Evolutionary conservation across 23 red algal species (phyloP), one percentile per base, ranked within the genome.

Genomic region (Cyanidiococcus yangmingshanensis): DNA sequence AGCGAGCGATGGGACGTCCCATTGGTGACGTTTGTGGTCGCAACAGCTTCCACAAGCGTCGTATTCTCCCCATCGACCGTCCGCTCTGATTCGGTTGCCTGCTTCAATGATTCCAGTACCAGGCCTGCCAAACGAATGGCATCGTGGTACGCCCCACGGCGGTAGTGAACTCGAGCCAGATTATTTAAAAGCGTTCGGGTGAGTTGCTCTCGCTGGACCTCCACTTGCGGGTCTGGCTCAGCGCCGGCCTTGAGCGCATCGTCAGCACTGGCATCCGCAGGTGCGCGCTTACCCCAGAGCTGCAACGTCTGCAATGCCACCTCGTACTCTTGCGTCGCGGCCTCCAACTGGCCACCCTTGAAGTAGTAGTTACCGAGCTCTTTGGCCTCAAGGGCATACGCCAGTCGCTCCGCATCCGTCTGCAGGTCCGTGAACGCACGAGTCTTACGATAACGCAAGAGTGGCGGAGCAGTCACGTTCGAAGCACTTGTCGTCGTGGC

Each of bases 331-430:
- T 71, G 63, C 27, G 32, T 12, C 16, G 63, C 63, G 7, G 63
- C 63, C 32, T 71, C 63, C 63, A 25, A 30, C n/a, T 71, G 21
- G 63, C 63, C 63, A 7, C 32, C n/a, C 27, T 71, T 71, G 63
- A 71, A 71, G 32, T 71, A 71, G 32, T 71, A 71, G 32, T 71
- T 71, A 2, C 63, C 63, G n/a, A 71, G 63, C 63, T 71, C 63
- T 30, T 71, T 71, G 7, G 63, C 63, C 63, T 71, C 63, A 12
- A 32, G 21, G 63, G 63, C 63, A 29, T 71, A 71, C 63, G 63
- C 63, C 32, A 32, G n/a, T 29, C 63, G 63, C 3, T 71, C 63
- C 63, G 63, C 63, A 71, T 25, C 63, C n/a, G 63, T 71, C n/a
- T 71, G 3, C 7, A 71, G 63, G n/a, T 71, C 63, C 7, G 63